Evolutionary conservation across 257 asterid species (phyloP), one percentile per base, ranked within the genome.

Genomic region (Nicotiana tabacum): DNA sequence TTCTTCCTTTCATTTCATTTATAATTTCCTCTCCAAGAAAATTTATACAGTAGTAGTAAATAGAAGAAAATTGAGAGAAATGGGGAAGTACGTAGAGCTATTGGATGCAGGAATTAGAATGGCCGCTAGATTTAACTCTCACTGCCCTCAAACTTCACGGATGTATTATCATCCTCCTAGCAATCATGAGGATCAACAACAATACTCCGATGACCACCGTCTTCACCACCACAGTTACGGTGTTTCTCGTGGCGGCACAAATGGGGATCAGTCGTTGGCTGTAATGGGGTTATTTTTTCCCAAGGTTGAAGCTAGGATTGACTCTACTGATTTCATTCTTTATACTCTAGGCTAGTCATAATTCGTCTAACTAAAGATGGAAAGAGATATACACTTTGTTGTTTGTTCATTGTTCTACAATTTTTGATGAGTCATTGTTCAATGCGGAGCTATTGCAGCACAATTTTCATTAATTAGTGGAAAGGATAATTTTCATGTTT

Each of bases 131-230:
- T 89, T 92, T 60, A 90, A 92, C 61, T 89, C 96, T 16, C 93
- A 92, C 88, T 92, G 93, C 86, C 95, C 93, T 3, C 94, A 92
- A 46, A 90, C 94, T 43, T 93, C 90, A 51, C 88, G 94, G 32
- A 88, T 90, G 89, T 92, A 92, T 74, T 92, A 92, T 86, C 94
- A 88, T 81, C 94, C 96, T 13, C 78, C 57, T 1, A 80, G 1
- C 8, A 72, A 79, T 3, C 16, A 6, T 9, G 83, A 81, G 3
- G 85, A 68, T 2, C 10, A 3, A 78, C 69, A 27, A 27, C 88
- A 68, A 77, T 24, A 11, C 60, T 1, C 35, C 1, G n/a, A 39
- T 2, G 77, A 66, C 6, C 29, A 58, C 51, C 30, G 18, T 39
- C 43, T 1, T 13, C 60, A 15, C 43, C 84, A 15, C 69, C 77